These are phyloP conservation scores for Colletotrichum sp. DNA, from an alignment of 2,329 filamentous ascomycete species.

Conservation along the genomic window DNA sequence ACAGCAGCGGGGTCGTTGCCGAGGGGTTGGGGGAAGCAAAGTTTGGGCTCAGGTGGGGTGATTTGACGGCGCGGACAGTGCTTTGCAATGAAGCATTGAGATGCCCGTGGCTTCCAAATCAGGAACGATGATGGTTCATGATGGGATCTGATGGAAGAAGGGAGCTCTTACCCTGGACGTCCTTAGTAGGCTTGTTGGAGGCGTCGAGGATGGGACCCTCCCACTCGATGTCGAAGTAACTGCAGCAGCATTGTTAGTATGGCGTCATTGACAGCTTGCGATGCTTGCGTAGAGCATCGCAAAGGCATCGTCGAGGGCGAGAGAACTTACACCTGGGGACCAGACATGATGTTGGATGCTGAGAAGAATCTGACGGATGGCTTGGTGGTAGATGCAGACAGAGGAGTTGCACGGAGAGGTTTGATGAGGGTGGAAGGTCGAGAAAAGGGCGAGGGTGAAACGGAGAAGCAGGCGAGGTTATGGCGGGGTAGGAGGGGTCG, in stretches of 20 bases:
- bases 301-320: background rate
- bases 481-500: conserved; percentile 27
- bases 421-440: conserved; percentile 25
- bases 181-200: conserved; percentile 57
- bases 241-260: conserved; percentile 32
- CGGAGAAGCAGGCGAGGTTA: conserved; percentile 24
- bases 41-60: conserved; percentile 8
- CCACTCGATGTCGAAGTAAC: conserved; percentile 78
- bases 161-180: conserved; percentile 62
- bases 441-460: conserved; percentile 27
- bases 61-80: background rate
- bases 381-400: conserved; percentile 25
- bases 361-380: conserved; percentile 49
- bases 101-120: background rate
- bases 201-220: conserved; percentile 73
- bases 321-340: conserved; percentile 69
- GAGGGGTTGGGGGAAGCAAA: background rate
- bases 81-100: background rate
- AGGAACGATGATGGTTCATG: background rate
- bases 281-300: background rate
- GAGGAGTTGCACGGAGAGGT: conserved; percentile 20
- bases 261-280: conserved; percentile 17
- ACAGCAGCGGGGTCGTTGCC: background rate
- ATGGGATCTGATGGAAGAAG: conserved; percentile 22
- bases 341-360: conserved; percentile 73